Percentiles rank a stretch among this genome's conserved stretches.
Evolutionary conservation across 768 basidiomycete species (phyloP).

Genomic region (Boletellus emodensis): DNA sequence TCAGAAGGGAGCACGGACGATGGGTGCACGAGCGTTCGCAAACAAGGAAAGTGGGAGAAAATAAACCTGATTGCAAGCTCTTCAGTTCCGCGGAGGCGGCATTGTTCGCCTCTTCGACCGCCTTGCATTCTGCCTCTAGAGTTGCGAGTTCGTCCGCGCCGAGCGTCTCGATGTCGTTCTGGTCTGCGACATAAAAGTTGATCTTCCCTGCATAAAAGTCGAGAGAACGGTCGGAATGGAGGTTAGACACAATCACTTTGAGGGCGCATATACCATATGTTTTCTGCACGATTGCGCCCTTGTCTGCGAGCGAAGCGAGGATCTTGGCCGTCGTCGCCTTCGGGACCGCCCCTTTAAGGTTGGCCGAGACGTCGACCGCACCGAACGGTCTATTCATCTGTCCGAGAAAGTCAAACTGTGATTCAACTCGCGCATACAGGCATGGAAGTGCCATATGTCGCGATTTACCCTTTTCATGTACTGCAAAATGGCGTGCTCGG

Average conservation of each 20-base stretch:
- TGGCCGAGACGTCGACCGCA: slow-evolving; percentile 87
- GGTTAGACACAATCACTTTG: background rate
- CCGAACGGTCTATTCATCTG: slow-evolving; percentile 95
- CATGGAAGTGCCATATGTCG: too few relatives aligned
- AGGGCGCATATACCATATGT: slow-evolving; percentile 57
- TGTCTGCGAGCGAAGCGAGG: slow-evolving; percentile 76
- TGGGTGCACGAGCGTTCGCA: too few relatives aligned
- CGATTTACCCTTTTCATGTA: slow-evolving; percentile 67
- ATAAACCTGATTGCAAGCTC: slow-evolving; percentile 30
- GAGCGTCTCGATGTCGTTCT: slow-evolving; percentile 64
- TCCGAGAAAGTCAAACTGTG: background rate
- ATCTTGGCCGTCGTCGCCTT: slow-evolving; percentile 86
- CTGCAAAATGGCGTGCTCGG: slow-evolving; percentile 71
- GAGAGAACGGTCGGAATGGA: background rate
- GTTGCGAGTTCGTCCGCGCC: slow-evolving; percentile 55
- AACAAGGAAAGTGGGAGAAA: too few relatives aligned
- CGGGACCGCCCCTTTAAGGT: slow-evolving; percentile 84
- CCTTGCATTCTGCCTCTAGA: slow-evolving; percentile 57
- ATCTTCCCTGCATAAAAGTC: slow-evolving; percentile 58
- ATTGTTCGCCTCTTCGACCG: slow-evolving; percentile 59
- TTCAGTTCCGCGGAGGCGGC: slow-evolving; percentile 48
- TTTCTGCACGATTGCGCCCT: slow-evolving; percentile 78
- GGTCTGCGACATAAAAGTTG: slow-evolving; percentile 83
- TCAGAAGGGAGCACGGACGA: slow-evolving; percentile 3
- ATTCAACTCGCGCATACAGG: slow-evolving; percentile 5